Percentiles rank a stretch among this genome's conserved stretches.
Evolutionary conservation across 2,329 filamentous ascomycete genomes (phyloP).

Genomic region (Monilinia fructicola): DNA sequence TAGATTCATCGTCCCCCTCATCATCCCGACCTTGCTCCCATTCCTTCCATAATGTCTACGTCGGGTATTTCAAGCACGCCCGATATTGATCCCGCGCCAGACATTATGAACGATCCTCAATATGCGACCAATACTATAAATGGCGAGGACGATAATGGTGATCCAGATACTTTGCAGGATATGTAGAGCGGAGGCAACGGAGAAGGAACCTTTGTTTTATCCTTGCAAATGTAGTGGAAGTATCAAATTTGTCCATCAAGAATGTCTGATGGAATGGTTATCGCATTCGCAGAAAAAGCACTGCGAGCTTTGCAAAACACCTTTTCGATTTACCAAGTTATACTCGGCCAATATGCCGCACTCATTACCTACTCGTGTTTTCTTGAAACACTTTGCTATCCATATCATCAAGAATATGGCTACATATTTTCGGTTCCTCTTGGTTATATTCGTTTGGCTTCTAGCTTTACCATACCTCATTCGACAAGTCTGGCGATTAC

Average conservation of each 20-base stretch:
- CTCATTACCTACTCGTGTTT: slow-evolving; percentile 75
- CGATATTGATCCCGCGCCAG: slow-evolving; percentile 41
- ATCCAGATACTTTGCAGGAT: slow-evolving; percentile 88
- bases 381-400: slow-evolving; percentile 72
- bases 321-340: slow-evolving; percentile 96
- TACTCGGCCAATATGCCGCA: slow-evolving; percentile 94
- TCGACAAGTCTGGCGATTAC: slow-evolving; percentile 84
- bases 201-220: slow-evolving; percentile 86
- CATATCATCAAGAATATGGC: slow-evolving; percentile 71
- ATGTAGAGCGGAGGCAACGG: slow-evolving; percentile 83
- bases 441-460: slow-evolving; percentile 87
- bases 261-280: slow-evolving; percentile 98
- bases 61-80: neutral
- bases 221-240: slow-evolving; percentile 99
- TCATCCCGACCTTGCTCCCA: neutral
- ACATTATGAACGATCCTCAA: slow-evolving; percentile 58
- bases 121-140: slow-evolving; percentile 45
- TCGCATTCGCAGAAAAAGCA: slow-evolving; percentile 99
- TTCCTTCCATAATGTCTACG: slow-evolving; percentile 2
- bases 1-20: neutral
- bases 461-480: slow-evolving; percentile 86
- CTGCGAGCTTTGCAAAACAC: slow-evolving; percentile 98
- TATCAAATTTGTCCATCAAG: slow-evolving; percentile 97
- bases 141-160: slow-evolving; percentile 38
- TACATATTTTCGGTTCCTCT: slow-evolving; percentile 72